Percentiles rank a stretch among this genome's conserved stretches.
phyloP scores from a whole-genome alignment of 805 yeast genomes.

The Saccharomycopsis selenospora region DNA sequence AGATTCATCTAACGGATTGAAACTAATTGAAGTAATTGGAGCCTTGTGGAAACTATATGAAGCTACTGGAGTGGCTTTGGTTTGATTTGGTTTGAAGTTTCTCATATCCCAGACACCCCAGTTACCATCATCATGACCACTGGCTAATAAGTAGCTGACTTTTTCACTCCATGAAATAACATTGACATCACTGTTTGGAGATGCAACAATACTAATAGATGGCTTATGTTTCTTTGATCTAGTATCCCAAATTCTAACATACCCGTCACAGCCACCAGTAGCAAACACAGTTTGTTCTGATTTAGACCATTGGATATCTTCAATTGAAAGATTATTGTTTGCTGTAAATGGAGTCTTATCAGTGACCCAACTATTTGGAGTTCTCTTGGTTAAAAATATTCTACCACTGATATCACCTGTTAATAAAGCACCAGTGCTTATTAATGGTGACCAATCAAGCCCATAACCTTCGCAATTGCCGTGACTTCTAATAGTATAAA shows the following conservation, averaged over 20 bases:
- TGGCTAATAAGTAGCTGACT: conserved; percentile 79
- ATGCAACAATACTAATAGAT: conserved; percentile 76
- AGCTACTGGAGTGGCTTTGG: conserved; percentile 67
- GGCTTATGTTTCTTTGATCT: conserved; percentile 89
- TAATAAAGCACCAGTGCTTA: conserved; percentile 69
- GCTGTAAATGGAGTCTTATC: conserved; percentile 69
- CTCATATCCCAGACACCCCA: conserved; percentile 99
- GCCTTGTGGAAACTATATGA: conserved; percentile 92
- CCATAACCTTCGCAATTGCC: conserved; percentile 98
- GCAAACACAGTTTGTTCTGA: conserved; percentile 92
- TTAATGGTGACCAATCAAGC: conserved; percentile 89
- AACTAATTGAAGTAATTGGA: conserved; percentile 86
- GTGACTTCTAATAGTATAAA: conserved; percentile 74
- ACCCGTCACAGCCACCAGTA: conserved; percentile 89
- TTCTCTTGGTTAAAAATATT: conserved; percentile 69
- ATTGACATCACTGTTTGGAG: conserved; percentile 69
- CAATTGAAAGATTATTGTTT: conserved; percentile 66
- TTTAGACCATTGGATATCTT: conserved; percentile 95
- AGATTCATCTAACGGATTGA: conserved; percentile 93
- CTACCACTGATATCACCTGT: conserved; percentile 89
- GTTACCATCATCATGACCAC: conserved; percentile 94
- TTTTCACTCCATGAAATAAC: conserved; percentile 94
- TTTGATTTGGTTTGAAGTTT: conserved; percentile 52
- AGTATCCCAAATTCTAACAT: conserved; percentile 92
- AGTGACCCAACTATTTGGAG: conserved; percentile 74